Conservation (phyloP, 352 stramenopile genomes). For the Phytophthora palmivora region DNA sequence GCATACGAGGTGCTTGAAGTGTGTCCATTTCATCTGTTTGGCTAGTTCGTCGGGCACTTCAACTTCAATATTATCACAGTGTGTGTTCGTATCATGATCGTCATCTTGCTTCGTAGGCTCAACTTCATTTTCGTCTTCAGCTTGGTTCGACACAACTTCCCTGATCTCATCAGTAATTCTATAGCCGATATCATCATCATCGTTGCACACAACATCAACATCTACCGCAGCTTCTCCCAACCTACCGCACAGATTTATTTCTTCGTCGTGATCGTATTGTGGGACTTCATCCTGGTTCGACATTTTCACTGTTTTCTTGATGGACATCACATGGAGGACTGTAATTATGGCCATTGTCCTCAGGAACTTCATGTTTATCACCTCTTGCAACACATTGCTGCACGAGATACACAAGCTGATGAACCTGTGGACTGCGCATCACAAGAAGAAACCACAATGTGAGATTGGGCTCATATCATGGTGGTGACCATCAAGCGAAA, state of each 20-base stretch:
- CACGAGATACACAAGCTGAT: constrained; percentile 47
- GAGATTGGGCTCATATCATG: not conserved
- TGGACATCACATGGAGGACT: constrained; percentile 6
- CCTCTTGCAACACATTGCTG: constrained; percentile 34
- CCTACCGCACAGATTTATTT: constrained; percentile 22
- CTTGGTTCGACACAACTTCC: constrained; percentile 54
- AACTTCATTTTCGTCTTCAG: constrained; percentile 38
- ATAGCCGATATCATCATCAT: constrained; percentile 29
- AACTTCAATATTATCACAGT: constrained; percentile 13
- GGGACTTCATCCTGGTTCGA: constrained; percentile 12
- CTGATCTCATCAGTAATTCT: constrained; percentile 27
- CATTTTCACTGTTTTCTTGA: constrained; percentile 14
- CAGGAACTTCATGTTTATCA: constrained; percentile 37
- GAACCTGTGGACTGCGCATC: constrained; percentile 41
- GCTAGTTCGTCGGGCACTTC: constrained; percentile 7
- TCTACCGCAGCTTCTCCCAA: constrained; percentile 28
- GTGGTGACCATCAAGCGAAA: not conserved
- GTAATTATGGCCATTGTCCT: constrained; percentile 32
- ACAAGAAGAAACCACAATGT: constrained; percentile 14
- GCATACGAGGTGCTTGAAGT: constrained; percentile 15
- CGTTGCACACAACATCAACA: constrained; percentile 7
- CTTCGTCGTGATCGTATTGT: constrained; percentile 30
- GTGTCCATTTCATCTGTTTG: constrained; percentile 4
- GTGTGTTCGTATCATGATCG: not conserved
- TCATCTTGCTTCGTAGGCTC: constrained; percentile 1